Base-by-base conservation (phyloP, 352 stramenopile genomes). In the Phytopythium ostracodes region DNA sequence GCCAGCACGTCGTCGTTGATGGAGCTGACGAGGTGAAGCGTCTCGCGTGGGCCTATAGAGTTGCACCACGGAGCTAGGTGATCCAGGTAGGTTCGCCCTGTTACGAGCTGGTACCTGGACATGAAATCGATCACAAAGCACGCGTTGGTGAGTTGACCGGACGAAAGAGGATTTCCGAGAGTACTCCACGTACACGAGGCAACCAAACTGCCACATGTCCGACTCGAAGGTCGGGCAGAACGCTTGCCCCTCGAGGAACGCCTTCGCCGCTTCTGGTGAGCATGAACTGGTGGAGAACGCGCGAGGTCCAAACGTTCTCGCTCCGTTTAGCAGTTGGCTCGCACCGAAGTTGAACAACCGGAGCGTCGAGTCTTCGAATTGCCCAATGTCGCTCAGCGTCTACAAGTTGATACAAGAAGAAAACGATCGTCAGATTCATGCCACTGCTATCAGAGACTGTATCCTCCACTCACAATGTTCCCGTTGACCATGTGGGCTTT, bases 131-230 rank as follows among this genome's bases (percentile, higher is more conserved):
- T 64, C 33, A 57, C 4, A n/a, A 57, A 17, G 25, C 8, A 52
- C 1, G 51, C 35, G 20, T 61, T 47, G 6, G 14, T 22, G 47
- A 25, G 35, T 56, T 46, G 4, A 4, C 20, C 49, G 17, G 9
- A 40, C 57, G 20, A 66, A n/a, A 44, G 27, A 15, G 56, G 46
- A 14, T 2, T 35, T 27, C 22, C 12, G 31, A n/a, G 12, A 40
- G 6, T 22, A 52, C 5, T 14, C 47, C 27, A 69, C 77, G 38
- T 79, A 92, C 83, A 89, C 70, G 49, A 87, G 65, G 47, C 83
- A 92, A 6, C 83, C 83, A 33, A 92, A 87, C 42, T 92, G 83
- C 83, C 83, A 92, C 36, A 90, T 75, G 66, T 92, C 83, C 7
- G 77, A 84, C 4, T 67, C 66, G 22, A 64, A 56, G 0, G 77